Base-by-base conservation (phyloP, 495 filamentous ascomycete species). In the Daldinia caldariorum region DNA sequence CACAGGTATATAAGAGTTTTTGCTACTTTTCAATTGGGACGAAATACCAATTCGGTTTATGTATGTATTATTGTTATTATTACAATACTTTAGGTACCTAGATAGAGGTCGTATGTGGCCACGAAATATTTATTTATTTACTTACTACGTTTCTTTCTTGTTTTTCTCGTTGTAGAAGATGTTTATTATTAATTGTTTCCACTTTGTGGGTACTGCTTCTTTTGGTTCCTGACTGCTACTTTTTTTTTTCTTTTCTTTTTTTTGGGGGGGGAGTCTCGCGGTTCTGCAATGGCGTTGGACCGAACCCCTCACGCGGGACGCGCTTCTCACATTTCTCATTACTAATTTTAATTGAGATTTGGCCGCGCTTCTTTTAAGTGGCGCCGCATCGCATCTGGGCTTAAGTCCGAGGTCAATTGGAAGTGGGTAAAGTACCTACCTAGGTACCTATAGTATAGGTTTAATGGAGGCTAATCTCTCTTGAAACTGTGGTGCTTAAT, bases 291-390 rank as follows among this genome's bases (percentile, higher is more conserved):
- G n/a, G 49, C 18, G 34, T 37, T 65, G 45, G 51, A 31, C 56
- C 65, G 69, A 72, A 68, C 69, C 69, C 69, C 69, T 72, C 69
- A 72, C 49, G 69, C 61, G 69, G 64, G 59, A 65, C 64, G 56
- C 64, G 53, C 43, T 61, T 41, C 29, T 63, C 34, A 7, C 6
- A 61, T 39, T 68, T 65, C 56, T 32, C 53, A 55, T 53, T 53
- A 61, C 56, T 70, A 71, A 66, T 53, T 71, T 37, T 1, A 41
- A 49, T 34, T 63, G 47, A 49, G 35, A 68, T 67, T 60, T 1
- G 22, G 54, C 31, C 18, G 35, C 18, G 29, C 38, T 45, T 20
- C 32, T 41, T 10, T 20, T 32, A 8, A 37, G 63, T 67, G 47
- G 63, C 47, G 60, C 69, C 47, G 32, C 16, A 47, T 47, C 18